These are phyloP conservation scores for Sporothrix sp. DNA, from an alignment of 2,329 filamentous ascomycete genomes.

Conservation along the genomic window DNA sequence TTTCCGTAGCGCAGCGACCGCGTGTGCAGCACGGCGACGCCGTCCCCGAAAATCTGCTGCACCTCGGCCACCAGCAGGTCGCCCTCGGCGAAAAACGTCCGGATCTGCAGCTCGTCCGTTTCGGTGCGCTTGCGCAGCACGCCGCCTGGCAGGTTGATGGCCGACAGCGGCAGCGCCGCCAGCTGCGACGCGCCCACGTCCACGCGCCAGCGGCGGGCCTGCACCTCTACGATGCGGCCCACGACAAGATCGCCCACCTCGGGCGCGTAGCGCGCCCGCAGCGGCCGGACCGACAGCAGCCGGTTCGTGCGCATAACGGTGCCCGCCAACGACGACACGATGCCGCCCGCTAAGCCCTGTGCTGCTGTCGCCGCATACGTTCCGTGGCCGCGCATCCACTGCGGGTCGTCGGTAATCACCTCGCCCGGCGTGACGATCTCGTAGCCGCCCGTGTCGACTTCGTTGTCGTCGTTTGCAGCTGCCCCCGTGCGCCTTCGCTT, in stretches of 20 bases:
- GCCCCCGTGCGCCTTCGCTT: background rate
- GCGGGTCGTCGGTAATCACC: conserved; percentile 77
- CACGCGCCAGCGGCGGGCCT: conserved; percentile 85
- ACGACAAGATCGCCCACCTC: conserved; percentile 95
- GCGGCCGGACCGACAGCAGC: conserved; percentile 78
- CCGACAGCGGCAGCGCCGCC: conserved; percentile 72
- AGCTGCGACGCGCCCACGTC: conserved; percentile 84
- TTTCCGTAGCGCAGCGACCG: conserved; percentile 90
- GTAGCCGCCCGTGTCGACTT: conserved; percentile 23
- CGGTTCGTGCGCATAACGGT: conserved; percentile 93
- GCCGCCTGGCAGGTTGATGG: conserved; percentile 90
- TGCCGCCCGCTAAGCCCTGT: conserved; percentile 43
- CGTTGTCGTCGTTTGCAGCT: background rate
- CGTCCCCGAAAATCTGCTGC: conserved; percentile 78
- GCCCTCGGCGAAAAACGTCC: conserved; percentile 93
- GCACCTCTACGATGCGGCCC: conserved; percentile 89
- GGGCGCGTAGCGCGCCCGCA: conserved; percentile 86
- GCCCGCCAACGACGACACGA: conserved; percentile 83
- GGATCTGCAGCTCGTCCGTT: conserved; percentile 93
- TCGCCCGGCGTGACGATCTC: conserved; percentile 82
- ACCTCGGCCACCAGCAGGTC: conserved; percentile 93
- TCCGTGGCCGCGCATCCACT: conserved; percentile 97
- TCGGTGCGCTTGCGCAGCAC: conserved; percentile 86
- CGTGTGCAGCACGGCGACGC: conserved; percentile 79
- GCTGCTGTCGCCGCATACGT: conserved; percentile 66